These are phyloP conservation scores for Prunus mira DNA, from an alignment of 306 rosid genomes.

Conservation along the genomic window DNA sequence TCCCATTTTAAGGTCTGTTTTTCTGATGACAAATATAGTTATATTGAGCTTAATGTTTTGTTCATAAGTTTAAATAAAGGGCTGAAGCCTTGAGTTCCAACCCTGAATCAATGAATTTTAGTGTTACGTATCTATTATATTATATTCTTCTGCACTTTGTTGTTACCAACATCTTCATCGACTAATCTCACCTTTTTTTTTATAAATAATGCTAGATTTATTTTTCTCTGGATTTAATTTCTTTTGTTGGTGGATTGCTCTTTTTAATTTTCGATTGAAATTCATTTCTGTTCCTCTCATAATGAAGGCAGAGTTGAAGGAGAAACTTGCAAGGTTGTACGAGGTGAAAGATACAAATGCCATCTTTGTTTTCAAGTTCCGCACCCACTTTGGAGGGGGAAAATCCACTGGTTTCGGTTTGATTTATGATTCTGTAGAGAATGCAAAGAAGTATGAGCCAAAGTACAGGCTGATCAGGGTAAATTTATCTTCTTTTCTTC, in stretches of 20 bases:
- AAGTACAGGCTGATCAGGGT: slow-evolving; percentile 97
- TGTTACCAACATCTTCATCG: not conserved
- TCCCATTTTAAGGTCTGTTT: not conserved
- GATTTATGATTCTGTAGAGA: slow-evolving; percentile 83
- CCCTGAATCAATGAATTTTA: not conserved
- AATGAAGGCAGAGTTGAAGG: slow-evolving; percentile 79
- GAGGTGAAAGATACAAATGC: slow-evolving; percentile 80
- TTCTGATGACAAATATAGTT: not conserved
- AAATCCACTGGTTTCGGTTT: slow-evolving; percentile 90
- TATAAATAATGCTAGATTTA: not conserved
- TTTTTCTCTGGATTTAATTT: not conserved
- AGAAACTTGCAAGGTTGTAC: slow-evolving; percentile 70
- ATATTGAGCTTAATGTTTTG: not conserved
- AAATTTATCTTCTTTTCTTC: slow-evolving; percentile 1
- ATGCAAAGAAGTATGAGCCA: slow-evolving; percentile 92
- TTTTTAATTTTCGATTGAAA: not conserved
- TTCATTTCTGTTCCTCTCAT: not conserved
- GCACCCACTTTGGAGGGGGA: slow-evolving; percentile 97
- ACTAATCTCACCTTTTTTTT: not conserved
- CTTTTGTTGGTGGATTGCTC: not conserved
- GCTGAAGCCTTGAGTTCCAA: not conserved
- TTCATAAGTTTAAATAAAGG: not conserved
- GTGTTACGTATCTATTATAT: not conserved
- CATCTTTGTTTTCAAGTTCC: slow-evolving; percentile 81
- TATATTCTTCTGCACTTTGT: not conserved